Base-by-base conservation (phyloP, 2,329 filamentous ascomycete species). In the Xylaria sp. region DNA sequence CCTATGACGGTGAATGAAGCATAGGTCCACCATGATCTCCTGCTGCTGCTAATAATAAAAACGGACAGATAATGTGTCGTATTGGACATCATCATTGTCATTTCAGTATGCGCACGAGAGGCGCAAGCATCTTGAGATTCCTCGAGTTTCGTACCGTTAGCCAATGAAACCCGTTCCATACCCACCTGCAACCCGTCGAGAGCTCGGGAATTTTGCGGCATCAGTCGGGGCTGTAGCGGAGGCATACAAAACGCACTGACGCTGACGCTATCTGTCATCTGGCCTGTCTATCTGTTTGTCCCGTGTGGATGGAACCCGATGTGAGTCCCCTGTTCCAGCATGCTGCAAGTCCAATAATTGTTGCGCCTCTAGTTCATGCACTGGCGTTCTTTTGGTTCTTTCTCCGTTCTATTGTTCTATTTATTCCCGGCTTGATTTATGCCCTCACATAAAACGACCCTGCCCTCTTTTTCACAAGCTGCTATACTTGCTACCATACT, bases 341-440 rank as follows among this genome's bases (percentile, higher is more conserved):
- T 63, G 44, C 56, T 66, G 66, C 66, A 63, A 63, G 52, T 52
- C 63, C 50, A 66, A 66, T 59, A 54, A 39, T 28, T 55, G 63
- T 68, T 67, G 59, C 54, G 65, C 62, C 50, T 66, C 60, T 59
- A 66, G 69, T 71, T 71, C 66, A 71, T 71, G 69, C 69, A 64
- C 51, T 57, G 60, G 64, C 69, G 69, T 69, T 71, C 66, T 52
- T 69, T 58, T 56, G 66, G 69, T 63, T 60, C 50, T 44, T 69
- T 58, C 58, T 69, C 69, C 69, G 63, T 46, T 63, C 54, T 46
- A 52, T 54, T 12, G 13, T 31, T 54, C 25, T 54, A 54, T 31
- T 34, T 57, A 56, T 63, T 37, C 10, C 34, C 54, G 58, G 57
- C 41, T 34, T 37, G n/a, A 8, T 55, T n/a, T 28, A 46, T 56